Conservation (phyloP, 306 rosid species). For the Vicia sativa region DNA sequence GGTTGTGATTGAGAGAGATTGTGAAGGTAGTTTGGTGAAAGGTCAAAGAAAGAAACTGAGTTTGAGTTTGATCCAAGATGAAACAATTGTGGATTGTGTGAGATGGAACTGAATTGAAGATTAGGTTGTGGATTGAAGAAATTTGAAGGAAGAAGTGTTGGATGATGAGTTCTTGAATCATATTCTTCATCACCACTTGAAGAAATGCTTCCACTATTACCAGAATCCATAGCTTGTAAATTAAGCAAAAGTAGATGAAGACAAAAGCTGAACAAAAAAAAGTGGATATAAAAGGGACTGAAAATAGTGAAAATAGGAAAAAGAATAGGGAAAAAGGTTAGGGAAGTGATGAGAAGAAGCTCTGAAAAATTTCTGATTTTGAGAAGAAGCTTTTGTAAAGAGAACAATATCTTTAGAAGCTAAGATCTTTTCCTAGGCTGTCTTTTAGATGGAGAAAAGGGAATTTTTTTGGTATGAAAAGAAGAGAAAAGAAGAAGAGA, state of each 20-base stretch:
- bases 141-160: slow-evolving; percentile 37
- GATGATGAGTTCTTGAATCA: slow-evolving; percentile 57
- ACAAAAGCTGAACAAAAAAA: background rate
- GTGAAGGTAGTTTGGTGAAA: slow-evolving; percentile 53
- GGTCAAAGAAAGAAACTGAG: slow-evolving; percentile 48
- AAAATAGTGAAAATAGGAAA: slow-evolving; percentile 6
- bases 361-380: background rate
- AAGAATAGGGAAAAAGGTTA: background rate
- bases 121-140: slow-evolving; percentile 42
- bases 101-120: slow-evolving; percentile 39
- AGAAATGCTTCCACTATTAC: slow-evolving; percentile 81
- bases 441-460: slow-evolving; percentile 56
- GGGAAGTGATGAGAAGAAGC: slow-evolving; percentile 9
- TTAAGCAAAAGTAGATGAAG: slow-evolving; percentile 39
- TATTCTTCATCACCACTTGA: slow-evolving; percentile 91
- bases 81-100: slow-evolving; percentile 35
- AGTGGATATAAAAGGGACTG: background rate
- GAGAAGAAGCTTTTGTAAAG: slow-evolving; percentile 27
- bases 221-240: slow-evolving; percentile 78
- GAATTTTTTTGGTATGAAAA: slow-evolving; percentile 44
- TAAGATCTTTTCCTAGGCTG: slow-evolving; percentile 57
- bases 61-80: too few relatives aligned
- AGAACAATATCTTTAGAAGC: slow-evolving; percentile 51
- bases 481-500: slow-evolving; percentile 49
- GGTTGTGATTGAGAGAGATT: slow-evolving; percentile 50